phyloP scores from a whole-genome alignment of 345 rosid species.

The Cardamine chenopodiifolia region DNA sequence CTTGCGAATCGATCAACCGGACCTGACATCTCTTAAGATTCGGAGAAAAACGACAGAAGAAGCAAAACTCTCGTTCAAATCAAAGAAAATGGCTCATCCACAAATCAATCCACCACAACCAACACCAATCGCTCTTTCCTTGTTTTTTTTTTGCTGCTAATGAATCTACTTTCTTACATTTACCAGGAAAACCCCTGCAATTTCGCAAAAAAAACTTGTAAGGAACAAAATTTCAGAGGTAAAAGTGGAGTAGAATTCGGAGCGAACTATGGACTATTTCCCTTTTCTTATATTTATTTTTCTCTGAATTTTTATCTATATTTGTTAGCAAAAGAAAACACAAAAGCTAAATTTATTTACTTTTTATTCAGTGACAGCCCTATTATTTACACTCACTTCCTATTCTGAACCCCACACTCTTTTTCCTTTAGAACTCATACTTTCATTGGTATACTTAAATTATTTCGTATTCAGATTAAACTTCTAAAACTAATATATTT shows the following conservation, averaged over 20 bases:
- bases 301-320: neutral
- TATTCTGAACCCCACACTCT: slow-evolving; percentile 31
- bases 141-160: neutral
- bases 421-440: neutral
- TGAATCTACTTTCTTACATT: slow-evolving; percentile 33
- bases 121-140: slow-evolving; percentile 9
- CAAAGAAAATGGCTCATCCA: slow-evolving; percentile 29
- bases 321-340: neutral
- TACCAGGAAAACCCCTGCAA: slow-evolving; percentile 20
- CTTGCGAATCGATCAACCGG: slow-evolving; percentile 92
- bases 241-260: slow-evolving; percentile 30
- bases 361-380: neutral
- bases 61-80: slow-evolving; percentile 24
- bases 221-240: slow-evolving; percentile 25
- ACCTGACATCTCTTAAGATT: slow-evolving; percentile 73
- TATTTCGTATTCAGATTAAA: neutral
- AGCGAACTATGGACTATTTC: slow-evolving; percentile 17
- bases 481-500: neutral
- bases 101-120: slow-evolving; percentile 24
- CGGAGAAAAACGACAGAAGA: slow-evolving; percentile 1
- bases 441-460: neutral
- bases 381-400: slow-evolving; percentile 2
- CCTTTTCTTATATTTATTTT: neutral
- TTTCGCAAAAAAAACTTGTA: slow-evolving; percentile 11
- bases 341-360: neutral